Percentiles rank a stretch among this genome's conserved stretches.
Conservation (phyloP, 2,329 filamentous ascomycete genomes). For the Herpotrichia juniperi region DNA sequence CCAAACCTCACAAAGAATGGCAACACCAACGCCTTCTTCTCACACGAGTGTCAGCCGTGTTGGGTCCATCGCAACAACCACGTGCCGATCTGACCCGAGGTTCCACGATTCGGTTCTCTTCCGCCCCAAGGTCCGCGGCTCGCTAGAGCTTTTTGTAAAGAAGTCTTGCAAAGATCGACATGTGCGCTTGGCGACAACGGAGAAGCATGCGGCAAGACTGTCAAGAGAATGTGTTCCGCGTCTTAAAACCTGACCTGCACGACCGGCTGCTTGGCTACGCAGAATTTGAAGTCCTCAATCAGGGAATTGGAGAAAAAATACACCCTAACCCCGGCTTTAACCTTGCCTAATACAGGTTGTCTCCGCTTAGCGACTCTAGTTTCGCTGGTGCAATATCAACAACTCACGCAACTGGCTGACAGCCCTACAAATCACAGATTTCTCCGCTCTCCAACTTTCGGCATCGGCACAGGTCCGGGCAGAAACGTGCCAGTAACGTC, state of each 20-base stretch:
- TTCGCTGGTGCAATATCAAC: neutral
- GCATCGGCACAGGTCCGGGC: constrained; percentile 8
- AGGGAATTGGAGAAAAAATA: too few species aligned
- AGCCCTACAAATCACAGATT: neutral
- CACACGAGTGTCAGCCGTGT: too few species aligned
- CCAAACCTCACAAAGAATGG: too few species aligned
- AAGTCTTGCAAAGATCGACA: neutral
- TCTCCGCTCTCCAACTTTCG: neutral
- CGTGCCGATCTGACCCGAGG: too few species aligned
- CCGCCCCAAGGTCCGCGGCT: neutral
- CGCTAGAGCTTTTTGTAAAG: neutral
- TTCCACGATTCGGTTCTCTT: neutral
- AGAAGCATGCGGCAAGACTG: constrained; percentile 5
- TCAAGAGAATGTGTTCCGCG: constrained; percentile 5
- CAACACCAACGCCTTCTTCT: too few species aligned
- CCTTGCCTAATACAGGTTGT: neutral
- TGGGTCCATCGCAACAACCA: too few species aligned
- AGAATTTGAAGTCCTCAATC: neutral
- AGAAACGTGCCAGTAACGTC: constrained; percentile 12
- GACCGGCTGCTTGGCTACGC: neutral
- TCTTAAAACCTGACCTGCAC: constrained; percentile 3
- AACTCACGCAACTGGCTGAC: neutral
- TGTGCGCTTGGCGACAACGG: constrained; percentile 2
- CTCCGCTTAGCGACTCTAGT: neutral
- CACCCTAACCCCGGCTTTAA: neutral